Base-by-base conservation (phyloP, 345 rosid genomes). In the Laguncularia racemosa region DNA sequence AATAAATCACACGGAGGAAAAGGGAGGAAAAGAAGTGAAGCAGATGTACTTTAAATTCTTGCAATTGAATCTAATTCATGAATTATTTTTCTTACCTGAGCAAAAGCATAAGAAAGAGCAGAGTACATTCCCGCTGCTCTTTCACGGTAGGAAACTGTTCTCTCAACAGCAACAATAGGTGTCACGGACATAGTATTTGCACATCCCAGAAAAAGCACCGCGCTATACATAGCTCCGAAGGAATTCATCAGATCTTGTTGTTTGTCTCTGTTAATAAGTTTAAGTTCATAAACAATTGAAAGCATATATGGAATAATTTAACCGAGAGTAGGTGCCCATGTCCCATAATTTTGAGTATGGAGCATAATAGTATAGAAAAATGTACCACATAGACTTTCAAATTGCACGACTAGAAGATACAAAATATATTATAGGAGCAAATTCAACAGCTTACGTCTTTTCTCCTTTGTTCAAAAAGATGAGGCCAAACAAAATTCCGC, bases 61-160 rank as follows among this genome's bases (percentile, higher is more conserved):
- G 28, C 28, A 23, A 23, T 23, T 23, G n/a, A 23, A 23, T 23
- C 28, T 50, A 44, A 14, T 19, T 13, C 43, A 20, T 44, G 13
- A 44, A 20, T 12, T 43, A n/a, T 12, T 4, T 60, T 54, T 7
- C 13, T 54, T 16, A 81, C 88, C 82, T 85, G 93, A 48, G 84
- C 64, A 54, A 81, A 77, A 50, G 93, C 96, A 52, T 85, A 88
- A 20, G 91, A 84, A 53, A 85, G 53, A 0, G 82, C 79, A 0
- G 93, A 85, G 63, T 85, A 88, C 96, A 88, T 88, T 62, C 88
- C 84, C 0, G 93, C 86, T 0, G 88, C 93, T 75, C 76, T 75
- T 67, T 88, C 96, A 17, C 86, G 84, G 69, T 85, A 88, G 64
- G 81, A 88, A 7, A 85, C 88, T 2, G 81, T 79, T 70, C 90